A percentile compares a stretch with the other conserved stretches of the same genome.
phyloP scores from a whole-genome alignment of 192 early-diverging fungal species.

The Linnemannia hyalina region DNA sequence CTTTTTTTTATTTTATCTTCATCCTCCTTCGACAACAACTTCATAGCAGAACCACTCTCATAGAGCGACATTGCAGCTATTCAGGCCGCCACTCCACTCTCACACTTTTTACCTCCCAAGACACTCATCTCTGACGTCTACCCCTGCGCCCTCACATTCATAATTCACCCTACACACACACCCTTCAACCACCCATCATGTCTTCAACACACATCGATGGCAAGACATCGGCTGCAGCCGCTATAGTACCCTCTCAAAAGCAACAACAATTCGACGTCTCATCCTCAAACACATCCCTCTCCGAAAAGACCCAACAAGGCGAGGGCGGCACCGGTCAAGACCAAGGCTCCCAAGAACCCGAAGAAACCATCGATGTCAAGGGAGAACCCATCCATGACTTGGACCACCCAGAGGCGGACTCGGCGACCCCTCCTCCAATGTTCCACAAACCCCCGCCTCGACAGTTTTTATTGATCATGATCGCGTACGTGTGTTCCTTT shows the following conservation, averaged over 20 bases:
- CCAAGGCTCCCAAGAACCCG: neutral
- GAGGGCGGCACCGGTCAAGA: neutral
- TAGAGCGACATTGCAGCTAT: neutral
- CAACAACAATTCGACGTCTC: neutral
- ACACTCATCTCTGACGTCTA: neutral
- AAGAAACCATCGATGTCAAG: neutral
- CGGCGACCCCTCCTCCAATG: constrained; percentile 10
- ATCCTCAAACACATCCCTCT: neutral
- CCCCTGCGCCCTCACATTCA: too few species aligned
- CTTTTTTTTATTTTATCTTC: neutral
- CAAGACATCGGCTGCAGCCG: neutral
- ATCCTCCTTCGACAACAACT: neutral
- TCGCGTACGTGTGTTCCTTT: constrained; percentile 15
- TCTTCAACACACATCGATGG: neutral
- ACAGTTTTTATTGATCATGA: constrained; percentile 30
- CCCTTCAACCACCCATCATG: neutral
- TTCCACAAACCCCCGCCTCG: constrained; percentile 29
- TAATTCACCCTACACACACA: too few species aligned
- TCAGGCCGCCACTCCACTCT: neutral
- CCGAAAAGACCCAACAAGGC: neutral
- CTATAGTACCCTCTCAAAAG: neutral
- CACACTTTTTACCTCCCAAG: neutral
- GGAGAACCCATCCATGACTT: neutral
- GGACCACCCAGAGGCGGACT: neutral
- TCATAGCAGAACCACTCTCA: neutral